These are phyloP conservation scores for Aristolochia californica DNA, from an alignment of 164 flowering plant genomes.

Conservation along the genomic window DNA sequence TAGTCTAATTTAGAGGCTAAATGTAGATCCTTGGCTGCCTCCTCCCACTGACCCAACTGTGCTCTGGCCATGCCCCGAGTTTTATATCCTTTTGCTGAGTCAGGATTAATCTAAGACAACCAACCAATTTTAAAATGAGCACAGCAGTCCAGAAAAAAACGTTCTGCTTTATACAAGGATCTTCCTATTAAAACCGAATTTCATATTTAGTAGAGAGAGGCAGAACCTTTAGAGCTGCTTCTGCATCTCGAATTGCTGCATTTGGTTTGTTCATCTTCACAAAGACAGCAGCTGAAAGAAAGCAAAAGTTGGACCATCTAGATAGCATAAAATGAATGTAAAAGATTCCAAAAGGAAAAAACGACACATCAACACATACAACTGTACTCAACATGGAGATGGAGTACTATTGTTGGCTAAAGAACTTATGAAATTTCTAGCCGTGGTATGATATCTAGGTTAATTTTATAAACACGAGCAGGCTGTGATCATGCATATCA, in stretches of 20 bases:
- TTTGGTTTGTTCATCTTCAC: constrained; percentile 90
- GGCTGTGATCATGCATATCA: too few species aligned
- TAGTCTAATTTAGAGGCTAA: constrained; percentile 71
- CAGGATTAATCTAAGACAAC: constrained; percentile 62
- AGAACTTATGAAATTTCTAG: too few species aligned
- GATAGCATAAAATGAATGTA: background rate
- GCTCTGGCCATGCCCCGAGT: constrained; percentile 80
- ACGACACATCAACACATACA: background rate
- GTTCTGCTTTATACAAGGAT: background rate
- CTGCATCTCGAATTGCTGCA: constrained; percentile 89
- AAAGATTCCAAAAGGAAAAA: background rate
- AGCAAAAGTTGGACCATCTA: background rate
- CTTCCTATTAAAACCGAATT: background rate
- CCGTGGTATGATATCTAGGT: too few species aligned
- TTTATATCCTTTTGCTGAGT: constrained; percentile 92
- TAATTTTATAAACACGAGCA: too few species aligned
- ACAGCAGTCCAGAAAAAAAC: background rate
- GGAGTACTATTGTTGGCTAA: background rate
- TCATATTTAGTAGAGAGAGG: background rate
- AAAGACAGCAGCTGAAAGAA: constrained; percentile 59
- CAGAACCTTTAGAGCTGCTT: constrained; percentile 78
- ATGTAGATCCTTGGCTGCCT: constrained; percentile 82
- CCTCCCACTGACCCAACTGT: constrained; percentile 84
- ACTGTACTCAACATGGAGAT: background rate
- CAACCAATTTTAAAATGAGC: background rate